Evolutionary conservation across 192 early-diverging fungal genomes (phyloP).

Genomic region (Kickxella alabastrina): DNA sequence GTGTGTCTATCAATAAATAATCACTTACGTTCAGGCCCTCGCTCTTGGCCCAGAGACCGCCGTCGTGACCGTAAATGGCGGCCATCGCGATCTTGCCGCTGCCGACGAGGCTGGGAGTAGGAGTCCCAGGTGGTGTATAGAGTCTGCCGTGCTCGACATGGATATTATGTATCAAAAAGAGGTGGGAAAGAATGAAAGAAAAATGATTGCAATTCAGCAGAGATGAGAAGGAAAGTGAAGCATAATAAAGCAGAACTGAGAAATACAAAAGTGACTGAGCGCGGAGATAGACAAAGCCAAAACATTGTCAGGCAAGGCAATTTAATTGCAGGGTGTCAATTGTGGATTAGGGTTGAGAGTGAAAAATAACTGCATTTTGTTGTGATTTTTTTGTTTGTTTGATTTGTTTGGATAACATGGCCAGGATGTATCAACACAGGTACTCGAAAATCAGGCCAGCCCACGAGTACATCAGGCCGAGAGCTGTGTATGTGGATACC

Average conservation of each 20-base stretch:
- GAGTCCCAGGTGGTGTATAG: too few relatives aligned
- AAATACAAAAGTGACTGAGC: not conserved
- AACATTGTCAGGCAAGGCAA: not conserved
- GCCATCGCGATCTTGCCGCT: conserved; percentile 69
- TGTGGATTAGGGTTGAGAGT: too few relatives aligned
- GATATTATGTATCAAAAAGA: too few relatives aligned
- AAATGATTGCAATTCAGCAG: conserved; percentile 5
- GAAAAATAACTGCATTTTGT: too few relatives aligned
- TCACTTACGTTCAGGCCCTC: conserved; percentile 66
- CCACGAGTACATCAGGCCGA: conserved; percentile 75
- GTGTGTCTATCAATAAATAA: too few relatives aligned
- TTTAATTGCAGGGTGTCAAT: too few relatives aligned
- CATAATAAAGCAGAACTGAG: conserved; percentile 3
- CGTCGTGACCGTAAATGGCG: conserved; percentile 78
- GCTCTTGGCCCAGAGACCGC: conserved; percentile 77
- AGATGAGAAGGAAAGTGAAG: conserved; percentile 14
- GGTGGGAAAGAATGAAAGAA: not conserved
- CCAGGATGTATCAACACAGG: conserved; percentile 5
- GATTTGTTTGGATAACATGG: not conserved
- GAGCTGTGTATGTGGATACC: conserved; percentile 69
- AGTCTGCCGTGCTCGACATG: too few relatives aligned
- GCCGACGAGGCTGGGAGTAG: conserved; percentile 72
- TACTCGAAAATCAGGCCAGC: conserved; percentile 45
- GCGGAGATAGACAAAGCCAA: not conserved
- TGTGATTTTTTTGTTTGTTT: too few relatives aligned